Evolutionary conservation across 768 basidiomycete genomes (phyloP).

Genomic region (Lactifluus hygrophoroides): DNA sequence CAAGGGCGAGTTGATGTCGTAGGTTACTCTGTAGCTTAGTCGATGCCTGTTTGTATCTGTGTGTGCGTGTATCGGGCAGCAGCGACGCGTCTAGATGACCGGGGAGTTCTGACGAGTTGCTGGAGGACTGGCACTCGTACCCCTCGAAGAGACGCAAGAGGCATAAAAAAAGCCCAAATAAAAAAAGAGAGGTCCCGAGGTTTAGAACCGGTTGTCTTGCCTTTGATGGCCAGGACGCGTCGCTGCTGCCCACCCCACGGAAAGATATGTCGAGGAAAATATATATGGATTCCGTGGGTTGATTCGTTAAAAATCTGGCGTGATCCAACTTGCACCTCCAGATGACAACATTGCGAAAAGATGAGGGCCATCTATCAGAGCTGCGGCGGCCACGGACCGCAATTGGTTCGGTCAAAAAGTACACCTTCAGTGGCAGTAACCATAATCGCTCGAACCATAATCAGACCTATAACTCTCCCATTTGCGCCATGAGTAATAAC

Average conservation of each 20-base stretch:
- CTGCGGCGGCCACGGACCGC: too few species aligned
- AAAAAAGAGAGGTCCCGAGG: constrained; percentile 3
- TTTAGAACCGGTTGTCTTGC: constrained; percentile 15
- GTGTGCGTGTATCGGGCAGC: neutral
- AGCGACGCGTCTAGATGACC: constrained; percentile 11
- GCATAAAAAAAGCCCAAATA: neutral
- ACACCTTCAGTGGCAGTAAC: too few species aligned
- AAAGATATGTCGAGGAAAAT: neutral
- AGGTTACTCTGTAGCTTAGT: too few species aligned
- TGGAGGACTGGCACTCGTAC: constrained; percentile 13
- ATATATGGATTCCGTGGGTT: neutral
- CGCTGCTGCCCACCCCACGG: constrained; percentile 8
- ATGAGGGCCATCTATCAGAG: too few species aligned
- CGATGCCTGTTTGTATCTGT: neutral
- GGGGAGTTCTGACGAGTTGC: constrained; percentile 15
- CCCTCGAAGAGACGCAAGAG: constrained; percentile 12
- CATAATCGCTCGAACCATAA: too few species aligned
- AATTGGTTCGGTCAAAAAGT: too few species aligned
- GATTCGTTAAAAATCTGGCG: neutral
- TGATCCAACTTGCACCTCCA: neutral
- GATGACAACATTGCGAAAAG: neutral
- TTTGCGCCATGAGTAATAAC: too few species aligned
- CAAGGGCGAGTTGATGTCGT: neutral
- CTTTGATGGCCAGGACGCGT: constrained; percentile 8
- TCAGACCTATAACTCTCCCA: too few species aligned